These are phyloP conservation scores for Lepidium africanum DNA, from an alignment of 345 rosid genomes.

Conservation along the genomic window DNA sequence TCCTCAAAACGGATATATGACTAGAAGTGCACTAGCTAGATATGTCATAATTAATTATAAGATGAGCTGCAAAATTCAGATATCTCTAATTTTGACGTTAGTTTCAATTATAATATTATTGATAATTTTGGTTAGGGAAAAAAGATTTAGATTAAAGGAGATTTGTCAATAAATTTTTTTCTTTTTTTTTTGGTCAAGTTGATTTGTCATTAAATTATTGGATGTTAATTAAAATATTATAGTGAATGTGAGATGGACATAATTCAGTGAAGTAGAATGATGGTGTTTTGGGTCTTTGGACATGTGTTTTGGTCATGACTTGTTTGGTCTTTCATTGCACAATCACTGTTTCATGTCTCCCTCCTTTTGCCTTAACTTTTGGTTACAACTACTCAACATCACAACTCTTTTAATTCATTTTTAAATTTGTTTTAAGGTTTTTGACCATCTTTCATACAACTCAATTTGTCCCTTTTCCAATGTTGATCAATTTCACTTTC, in stretches of 20 bases:
- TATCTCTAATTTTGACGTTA: neutral
- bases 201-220: neutral
- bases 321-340: constrained; percentile 26
- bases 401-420: constrained; percentile 5
- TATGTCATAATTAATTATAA: neutral
- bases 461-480: constrained; percentile 8
- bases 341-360: constrained; percentile 33
- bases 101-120: neutral
- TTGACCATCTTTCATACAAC: constrained; percentile 14
- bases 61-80: neutral
- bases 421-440: constrained; percentile 7
- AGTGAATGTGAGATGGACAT: constrained; percentile 9
- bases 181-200: too few relatives aligned
- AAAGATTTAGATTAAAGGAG: neutral
- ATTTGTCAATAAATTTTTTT: neutral
- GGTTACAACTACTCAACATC: constrained; percentile 21
- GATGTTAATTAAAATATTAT: neutral
- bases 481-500: constrained; percentile 12
- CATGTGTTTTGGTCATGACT: constrained; percentile 29
- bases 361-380: constrained; percentile 31
- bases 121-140: neutral
- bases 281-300: constrained; percentile 26
- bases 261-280: constrained; percentile 17
- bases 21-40: neutral
- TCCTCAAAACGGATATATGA: neutral